Evolutionary conservation across 495 filamentous ascomycete species (phyloP).

Genomic region (Gamarada debralockiae): DNA sequence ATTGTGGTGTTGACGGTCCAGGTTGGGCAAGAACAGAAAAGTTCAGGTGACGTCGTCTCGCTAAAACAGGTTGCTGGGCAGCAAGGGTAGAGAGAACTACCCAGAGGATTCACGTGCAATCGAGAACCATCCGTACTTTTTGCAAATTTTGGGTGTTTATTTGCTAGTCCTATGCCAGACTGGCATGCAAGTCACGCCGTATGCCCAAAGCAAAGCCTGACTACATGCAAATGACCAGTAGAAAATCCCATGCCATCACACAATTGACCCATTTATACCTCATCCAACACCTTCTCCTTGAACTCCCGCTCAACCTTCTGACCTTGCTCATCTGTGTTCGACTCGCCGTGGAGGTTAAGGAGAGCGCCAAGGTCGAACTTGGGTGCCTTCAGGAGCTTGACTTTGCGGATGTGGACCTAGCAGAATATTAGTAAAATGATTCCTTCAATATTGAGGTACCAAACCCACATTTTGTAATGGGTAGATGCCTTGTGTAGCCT

Average conservation of each 20-base stretch:
- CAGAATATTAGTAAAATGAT: slow-evolving; percentile 28
- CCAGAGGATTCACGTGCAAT: slow-evolving; percentile 1
- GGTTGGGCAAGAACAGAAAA: not conserved
- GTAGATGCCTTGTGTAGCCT: slow-evolving; percentile 98
- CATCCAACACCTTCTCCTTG: slow-evolving; percentile 93
- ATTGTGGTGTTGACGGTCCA: not conserved
- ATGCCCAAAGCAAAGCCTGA: slow-evolving; percentile 51
- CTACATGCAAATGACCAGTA: slow-evolving; percentile 31
- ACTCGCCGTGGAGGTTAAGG: slow-evolving; percentile 94
- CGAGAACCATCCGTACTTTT: slow-evolving; percentile 6
- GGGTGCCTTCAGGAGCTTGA: slow-evolving; percentile 95
- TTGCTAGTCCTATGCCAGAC: slow-evolving; percentile 41
- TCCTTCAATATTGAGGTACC: not conserved
- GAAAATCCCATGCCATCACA: slow-evolving; percentile 43
- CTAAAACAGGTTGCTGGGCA: slow-evolving; percentile 6
- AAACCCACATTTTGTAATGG: slow-evolving; percentile 91
- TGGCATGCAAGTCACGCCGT: slow-evolving; percentile 42
- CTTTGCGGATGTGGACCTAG: slow-evolving; percentile 99
- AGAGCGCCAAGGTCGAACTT: slow-evolving; percentile 98
- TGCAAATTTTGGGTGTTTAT: slow-evolving; percentile 23
- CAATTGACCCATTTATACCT: slow-evolving; percentile 63
- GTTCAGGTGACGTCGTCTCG: slow-evolving; percentile 16
- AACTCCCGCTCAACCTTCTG: slow-evolving; percentile 99
- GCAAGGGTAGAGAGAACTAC: too few relatives aligned
- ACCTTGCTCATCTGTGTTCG: slow-evolving; percentile 89